Percentiles rank a stretch among this genome's conserved stretches.
Conservation (phyloP, 129 eudicot species). For the Deinandra increscens region DNA sequence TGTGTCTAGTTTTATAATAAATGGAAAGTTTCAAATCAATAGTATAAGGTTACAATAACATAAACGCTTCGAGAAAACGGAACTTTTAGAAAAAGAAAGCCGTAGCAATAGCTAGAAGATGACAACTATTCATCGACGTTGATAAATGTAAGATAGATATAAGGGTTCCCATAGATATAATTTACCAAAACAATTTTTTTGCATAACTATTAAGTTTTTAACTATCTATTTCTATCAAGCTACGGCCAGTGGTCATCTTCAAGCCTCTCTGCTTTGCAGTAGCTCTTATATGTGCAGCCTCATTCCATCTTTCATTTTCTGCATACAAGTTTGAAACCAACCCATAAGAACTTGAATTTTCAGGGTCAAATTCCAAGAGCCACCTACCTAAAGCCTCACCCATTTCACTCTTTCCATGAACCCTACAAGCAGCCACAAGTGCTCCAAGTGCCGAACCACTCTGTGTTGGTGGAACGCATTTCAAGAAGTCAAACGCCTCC, state of each 20-base stretch:
- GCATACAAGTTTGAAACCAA: constrained; percentile 55
- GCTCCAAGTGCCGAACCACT: constrained; percentile 48
- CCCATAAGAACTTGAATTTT: constrained; percentile 45
- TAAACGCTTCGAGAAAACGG: too few species aligned
- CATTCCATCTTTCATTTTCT: constrained; percentile 52
- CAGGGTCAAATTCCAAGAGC: constrained; percentile 53
- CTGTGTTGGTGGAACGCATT: constrained; percentile 28
- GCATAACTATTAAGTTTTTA: background rate
- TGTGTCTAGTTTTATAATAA: too few species aligned
- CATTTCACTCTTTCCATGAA: constrained; percentile 46
- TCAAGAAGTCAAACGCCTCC: constrained; percentile 48
- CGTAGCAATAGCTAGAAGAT: too few species aligned
- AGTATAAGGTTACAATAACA: too few species aligned
- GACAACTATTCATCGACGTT: too few species aligned
- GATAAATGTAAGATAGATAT: too few species aligned
- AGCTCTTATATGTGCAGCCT: constrained; percentile 42
- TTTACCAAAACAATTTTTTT: background rate
- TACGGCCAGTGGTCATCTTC: constrained; percentile 45
- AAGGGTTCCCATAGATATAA: too few species aligned
- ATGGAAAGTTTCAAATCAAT: too few species aligned
- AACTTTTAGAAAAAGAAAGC: too few species aligned
- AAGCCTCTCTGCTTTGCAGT: constrained; percentile 45
- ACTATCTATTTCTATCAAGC: constrained; percentile 41
- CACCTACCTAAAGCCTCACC: constrained; percentile 51
- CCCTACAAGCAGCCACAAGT: constrained; percentile 59